phyloP scores from a whole-genome alignment of 768 basidiomycete genomes.

The Amanita rimosa region DNA sequence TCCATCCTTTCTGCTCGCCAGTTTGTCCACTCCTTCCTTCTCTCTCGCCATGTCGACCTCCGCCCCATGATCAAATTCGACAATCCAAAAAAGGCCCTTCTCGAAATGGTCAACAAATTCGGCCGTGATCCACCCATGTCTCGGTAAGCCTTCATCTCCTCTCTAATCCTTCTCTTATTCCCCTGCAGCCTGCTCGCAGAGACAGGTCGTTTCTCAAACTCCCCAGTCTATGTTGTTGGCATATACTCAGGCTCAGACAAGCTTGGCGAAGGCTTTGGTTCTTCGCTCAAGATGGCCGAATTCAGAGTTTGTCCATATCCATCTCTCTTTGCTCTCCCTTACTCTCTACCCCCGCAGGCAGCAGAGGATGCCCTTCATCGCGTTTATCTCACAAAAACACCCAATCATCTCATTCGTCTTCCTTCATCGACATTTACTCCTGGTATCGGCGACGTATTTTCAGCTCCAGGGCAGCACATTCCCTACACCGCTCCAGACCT shows the following conservation, averaged over 20 bases:
- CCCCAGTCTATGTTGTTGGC: constrained; percentile 93
- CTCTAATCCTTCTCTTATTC: neutral
- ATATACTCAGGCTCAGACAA: constrained; percentile 77
- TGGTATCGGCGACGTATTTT: constrained; percentile 42
- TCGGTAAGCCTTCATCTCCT: constrained; percentile 28
- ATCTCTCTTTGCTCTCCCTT: neutral
- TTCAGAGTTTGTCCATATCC: constrained; percentile 50
- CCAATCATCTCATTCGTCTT: constrained; percentile 53
- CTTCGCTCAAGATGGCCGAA: constrained; percentile 90
- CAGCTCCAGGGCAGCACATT: constrained; percentile 16
- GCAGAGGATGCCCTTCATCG: constrained; percentile 79
- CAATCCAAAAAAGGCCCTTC: constrained; percentile 70
- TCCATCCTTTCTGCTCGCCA: constrained; percentile 79
- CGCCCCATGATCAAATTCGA: constrained; percentile 69
- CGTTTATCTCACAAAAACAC: constrained; percentile 72
- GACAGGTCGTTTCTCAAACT: constrained; percentile 83
- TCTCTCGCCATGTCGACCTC: constrained; percentile 77
- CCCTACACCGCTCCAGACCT: constrained; percentile 43
- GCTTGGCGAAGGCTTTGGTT: constrained; percentile 92
- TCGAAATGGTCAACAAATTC: constrained; percentile 63
- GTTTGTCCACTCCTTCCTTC: constrained; percentile 85
- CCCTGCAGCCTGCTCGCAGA: constrained; percentile 73
- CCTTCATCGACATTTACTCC: constrained; percentile 67
- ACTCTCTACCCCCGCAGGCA: constrained; percentile 32
- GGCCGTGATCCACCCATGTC: constrained; percentile 56